Evolutionary conservation across 2,329 filamentous ascomycete genomes (phyloP).

Genomic region (Chaetomiaceae sp.): DNA sequence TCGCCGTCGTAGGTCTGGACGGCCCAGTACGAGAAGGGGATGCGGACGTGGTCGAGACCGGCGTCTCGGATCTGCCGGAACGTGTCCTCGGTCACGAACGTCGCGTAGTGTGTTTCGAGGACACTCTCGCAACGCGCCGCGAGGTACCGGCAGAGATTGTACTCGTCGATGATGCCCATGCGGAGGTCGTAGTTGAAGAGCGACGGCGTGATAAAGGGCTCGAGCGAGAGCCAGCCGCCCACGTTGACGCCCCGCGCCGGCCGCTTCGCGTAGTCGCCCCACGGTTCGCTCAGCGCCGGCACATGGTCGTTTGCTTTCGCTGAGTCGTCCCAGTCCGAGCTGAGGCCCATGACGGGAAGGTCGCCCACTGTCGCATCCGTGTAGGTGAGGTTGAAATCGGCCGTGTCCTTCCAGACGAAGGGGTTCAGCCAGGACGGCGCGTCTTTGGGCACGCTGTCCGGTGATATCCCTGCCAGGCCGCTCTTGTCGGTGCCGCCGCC

Average conservation of each 20-base stretch:
- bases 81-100: conserved; percentile 78
- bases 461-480: conserved; percentile 50
- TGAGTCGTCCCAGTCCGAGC: conserved; percentile 81
- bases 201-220: conserved; percentile 94
- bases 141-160: conserved; percentile 67
- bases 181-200: conserved; percentile 67
- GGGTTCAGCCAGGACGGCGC: conserved; percentile 79
- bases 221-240: conserved; percentile 88
- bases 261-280: conserved; percentile 69
- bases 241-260: conserved; percentile 89
- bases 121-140: conserved; percentile 61
- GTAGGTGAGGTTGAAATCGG: conserved; percentile 91
- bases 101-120: conserved; percentile 87
- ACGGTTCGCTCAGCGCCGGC: conserved; percentile 68
- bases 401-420: conserved; percentile 85
- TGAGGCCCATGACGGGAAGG: conserved; percentile 86
- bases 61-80: conserved; percentile 81
- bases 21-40: conserved; percentile 94
- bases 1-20: conserved; percentile 79
- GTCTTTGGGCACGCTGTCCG: conserved; percentile 55
- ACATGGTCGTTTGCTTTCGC: conserved; percentile 72
- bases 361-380: conserved; percentile 79
- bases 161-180: conserved; percentile 79
- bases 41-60: conserved; percentile 93
- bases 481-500: conserved; percentile 32